These are phyloP conservation scores for Aspergillus ustus DNA, from an alignment of 2,329 filamentous ascomycete species.

Conservation along the genomic window DNA sequence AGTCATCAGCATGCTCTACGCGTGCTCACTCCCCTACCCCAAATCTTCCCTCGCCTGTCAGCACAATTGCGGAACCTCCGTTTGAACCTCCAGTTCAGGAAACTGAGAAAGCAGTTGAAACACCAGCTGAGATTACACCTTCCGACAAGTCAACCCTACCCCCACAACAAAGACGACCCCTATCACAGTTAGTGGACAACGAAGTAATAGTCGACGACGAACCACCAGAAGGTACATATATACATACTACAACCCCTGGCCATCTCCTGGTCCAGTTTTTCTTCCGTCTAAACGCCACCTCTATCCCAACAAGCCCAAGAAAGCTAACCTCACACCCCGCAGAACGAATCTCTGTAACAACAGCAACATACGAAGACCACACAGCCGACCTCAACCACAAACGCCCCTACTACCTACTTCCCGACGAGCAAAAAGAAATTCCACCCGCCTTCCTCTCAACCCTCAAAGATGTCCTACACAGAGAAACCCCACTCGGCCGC, in stretches of 20 bases:
- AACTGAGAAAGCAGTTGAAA: background rate
- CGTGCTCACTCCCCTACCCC: constrained; percentile 21
- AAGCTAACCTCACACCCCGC: background rate
- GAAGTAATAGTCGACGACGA: background rate
- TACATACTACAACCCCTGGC: background rate
- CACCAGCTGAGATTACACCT: background rate
- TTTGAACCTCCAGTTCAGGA: background rate
- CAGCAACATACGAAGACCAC: background rate
- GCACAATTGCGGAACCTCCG: background rate
- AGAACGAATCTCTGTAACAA: background rate
- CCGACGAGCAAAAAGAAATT: constrained; percentile 2
- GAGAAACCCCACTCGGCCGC: constrained; percentile 10
- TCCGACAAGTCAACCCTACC: background rate
- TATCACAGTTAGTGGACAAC: background rate
- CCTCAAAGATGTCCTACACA: constrained; percentile 21
- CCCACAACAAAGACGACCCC: background rate
- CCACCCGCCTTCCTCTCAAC: constrained; percentile 19
- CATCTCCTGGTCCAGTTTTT: background rate
- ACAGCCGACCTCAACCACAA: background rate
- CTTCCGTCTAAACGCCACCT: background rate
- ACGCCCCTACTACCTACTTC: background rate
- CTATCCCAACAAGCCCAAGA: background rate
- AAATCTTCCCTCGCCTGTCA: constrained; percentile 1
- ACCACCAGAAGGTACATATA: background rate
- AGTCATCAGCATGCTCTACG: constrained; percentile 26